Percentiles rank a stretch among this genome's conserved stretches.
Conservation (phyloP, 257 asterid species). For the Solanum okadae region DNA sequence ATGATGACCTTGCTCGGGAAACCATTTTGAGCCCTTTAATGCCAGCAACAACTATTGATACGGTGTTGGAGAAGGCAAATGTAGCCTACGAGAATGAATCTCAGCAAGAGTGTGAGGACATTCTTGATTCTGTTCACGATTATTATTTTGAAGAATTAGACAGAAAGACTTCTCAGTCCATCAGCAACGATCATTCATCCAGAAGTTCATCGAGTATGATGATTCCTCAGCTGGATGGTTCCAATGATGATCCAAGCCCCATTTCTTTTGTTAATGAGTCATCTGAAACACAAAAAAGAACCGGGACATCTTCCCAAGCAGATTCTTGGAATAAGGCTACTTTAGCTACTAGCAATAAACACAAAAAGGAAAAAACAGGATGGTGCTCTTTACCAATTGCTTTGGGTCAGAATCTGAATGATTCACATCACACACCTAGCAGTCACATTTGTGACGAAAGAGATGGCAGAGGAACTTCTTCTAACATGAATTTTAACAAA, state of each 20-base stretch:
- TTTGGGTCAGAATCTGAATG: slow-evolving; percentile 21
- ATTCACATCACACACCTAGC: slow-evolving; percentile 16
- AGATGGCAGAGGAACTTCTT: slow-evolving; percentile 14
- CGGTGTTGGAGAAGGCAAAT: slow-evolving; percentile 77
- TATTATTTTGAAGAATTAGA: slow-evolving; percentile 34
- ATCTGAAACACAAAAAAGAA: slow-evolving; percentile 25
- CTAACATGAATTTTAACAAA: neutral
- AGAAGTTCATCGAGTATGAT: slow-evolving; percentile 21
- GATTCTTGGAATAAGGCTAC: slow-evolving; percentile 15
- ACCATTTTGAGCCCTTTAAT: slow-evolving; percentile 71
- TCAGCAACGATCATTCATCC: slow-evolving; percentile 15
- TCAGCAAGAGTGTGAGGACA: slow-evolving; percentile 97
- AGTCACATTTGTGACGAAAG: slow-evolving; percentile 15
- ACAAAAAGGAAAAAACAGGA: slow-evolving; percentile 40
- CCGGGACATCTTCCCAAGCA: slow-evolving; percentile 15
- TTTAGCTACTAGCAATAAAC: slow-evolving; percentile 22
- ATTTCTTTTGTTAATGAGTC: slow-evolving; percentile 29
- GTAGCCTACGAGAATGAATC: slow-evolving; percentile 74
- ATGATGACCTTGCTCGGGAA: slow-evolving; percentile 83
- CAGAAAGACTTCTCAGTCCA: slow-evolving; percentile 18
- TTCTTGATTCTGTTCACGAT: slow-evolving; percentile 76
- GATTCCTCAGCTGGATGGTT: slow-evolving; percentile 82
- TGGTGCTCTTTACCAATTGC: slow-evolving; percentile 80
- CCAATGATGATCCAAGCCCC: slow-evolving; percentile 43
- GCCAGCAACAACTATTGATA: slow-evolving; percentile 52